Conservation (phyloP, 2,329 filamentous ascomycete genomes). For the Ophiostoma montium region DNA sequence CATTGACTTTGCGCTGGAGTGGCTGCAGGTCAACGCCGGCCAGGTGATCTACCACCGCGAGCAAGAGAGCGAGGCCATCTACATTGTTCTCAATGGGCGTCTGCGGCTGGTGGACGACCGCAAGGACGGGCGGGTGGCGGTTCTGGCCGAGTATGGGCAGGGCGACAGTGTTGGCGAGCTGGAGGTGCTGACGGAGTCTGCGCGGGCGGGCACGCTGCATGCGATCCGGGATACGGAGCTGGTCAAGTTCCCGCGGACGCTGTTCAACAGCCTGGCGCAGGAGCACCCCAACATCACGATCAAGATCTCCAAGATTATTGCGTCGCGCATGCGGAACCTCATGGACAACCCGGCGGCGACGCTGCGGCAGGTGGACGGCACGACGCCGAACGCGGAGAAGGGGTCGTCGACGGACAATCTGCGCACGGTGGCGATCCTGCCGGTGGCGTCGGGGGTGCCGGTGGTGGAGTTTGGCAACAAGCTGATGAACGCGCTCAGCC, state of each 20-base stretch:
- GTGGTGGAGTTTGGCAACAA: slow-evolving; percentile 91
- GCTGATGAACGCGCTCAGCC: slow-evolving; percentile 71
- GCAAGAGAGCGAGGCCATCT: slow-evolving; percentile 96
- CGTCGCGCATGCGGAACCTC: slow-evolving; percentile 79
- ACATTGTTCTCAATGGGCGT: slow-evolving; percentile 90
- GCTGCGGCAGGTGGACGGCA: slow-evolving; percentile 43
- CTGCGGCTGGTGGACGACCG: slow-evolving; percentile 72
- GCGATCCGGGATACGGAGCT: slow-evolving; percentile 94
- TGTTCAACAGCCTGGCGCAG: slow-evolving; percentile 95
- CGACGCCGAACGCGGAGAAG: slow-evolving; percentile 44
- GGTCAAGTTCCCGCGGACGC: slow-evolving; percentile 84
- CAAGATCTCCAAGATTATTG: slow-evolving; percentile 97
- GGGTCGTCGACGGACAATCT: slow-evolving; percentile 82
- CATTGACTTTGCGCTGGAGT: slow-evolving; percentile 96
- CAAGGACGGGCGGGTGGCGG: slow-evolving; percentile 67
- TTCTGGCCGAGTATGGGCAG: slow-evolving; percentile 86
- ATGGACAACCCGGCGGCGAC: slow-evolving; percentile 67
- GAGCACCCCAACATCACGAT: slow-evolving; percentile 98
- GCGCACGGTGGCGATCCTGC: slow-evolving; percentile 81
- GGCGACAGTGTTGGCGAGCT: slow-evolving; percentile 96
- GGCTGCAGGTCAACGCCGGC: slow-evolving; percentile 91
- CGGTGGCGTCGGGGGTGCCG: slow-evolving; percentile 80
- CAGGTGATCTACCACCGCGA: slow-evolving; percentile 89
- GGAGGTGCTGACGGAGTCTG: slow-evolving; percentile 90
- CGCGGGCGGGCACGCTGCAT: slow-evolving; percentile 78